phyloP scores from a whole-genome alignment of 2,329 filamentous ascomycete genomes.

The Akanthomyces muscarius region DNA sequence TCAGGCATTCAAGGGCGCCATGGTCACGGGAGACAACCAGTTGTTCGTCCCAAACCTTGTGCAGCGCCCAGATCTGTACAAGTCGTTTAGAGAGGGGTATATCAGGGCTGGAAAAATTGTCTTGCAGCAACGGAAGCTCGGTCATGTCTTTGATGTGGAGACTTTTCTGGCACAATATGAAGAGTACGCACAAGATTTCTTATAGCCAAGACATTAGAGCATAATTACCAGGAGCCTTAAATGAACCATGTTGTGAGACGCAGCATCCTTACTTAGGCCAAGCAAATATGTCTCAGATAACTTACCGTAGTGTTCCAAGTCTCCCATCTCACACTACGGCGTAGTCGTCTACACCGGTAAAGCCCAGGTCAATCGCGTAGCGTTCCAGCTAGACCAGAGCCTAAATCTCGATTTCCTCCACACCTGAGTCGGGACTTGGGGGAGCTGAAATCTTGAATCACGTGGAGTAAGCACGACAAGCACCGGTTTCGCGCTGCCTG shows the following conservation, averaged over 20 bases:
- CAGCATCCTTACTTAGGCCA: too few species aligned
- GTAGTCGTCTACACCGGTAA: too few species aligned
- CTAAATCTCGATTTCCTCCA: constrained; percentile 2
- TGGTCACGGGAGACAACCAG: constrained; percentile 25
- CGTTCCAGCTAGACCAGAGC: too few species aligned
- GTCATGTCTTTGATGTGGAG: constrained; percentile 19
- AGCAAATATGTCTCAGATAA: too few species aligned
- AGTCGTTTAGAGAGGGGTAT: constrained; percentile 20
- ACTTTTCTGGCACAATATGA: constrained; percentile 23
- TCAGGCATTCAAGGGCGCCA: constrained; percentile 24
- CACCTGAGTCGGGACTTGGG: not conserved
- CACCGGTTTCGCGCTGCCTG: not conserved
- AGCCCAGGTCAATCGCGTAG: not conserved
- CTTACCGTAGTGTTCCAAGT: too few species aligned
- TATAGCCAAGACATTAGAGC: not conserved
- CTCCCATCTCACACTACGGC: too few species aligned
- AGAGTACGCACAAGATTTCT: constrained; percentile 24
- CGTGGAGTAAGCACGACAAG: not conserved
- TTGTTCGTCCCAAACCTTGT: constrained; percentile 23
- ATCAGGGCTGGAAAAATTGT: constrained; percentile 18
- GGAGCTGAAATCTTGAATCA: not conserved
- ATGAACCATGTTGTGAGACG: too few species aligned
- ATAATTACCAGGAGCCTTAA: too few species aligned
- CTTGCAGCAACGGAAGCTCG: constrained; percentile 16
- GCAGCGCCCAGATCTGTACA: constrained; percentile 19